Evolutionary conservation across 1,284 basidiomycete genomes (phyloP), one percentile per base, ranked within the genome.

Genomic region (Gymnopus androsaceus): DNA sequence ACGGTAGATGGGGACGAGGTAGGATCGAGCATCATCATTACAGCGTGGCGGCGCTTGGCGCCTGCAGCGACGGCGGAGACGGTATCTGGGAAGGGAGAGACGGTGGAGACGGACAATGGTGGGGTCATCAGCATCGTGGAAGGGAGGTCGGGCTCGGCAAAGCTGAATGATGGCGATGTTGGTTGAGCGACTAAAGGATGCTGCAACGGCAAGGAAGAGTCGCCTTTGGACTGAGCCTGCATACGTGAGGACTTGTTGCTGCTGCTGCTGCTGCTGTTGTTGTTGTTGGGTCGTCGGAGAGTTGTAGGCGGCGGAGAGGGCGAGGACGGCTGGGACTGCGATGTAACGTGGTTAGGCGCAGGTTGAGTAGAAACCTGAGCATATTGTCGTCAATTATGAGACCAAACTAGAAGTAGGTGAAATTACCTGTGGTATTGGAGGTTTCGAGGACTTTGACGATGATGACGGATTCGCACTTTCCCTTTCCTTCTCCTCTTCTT

Each of bases 401-500:
- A 54, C 42, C 38, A 50, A 45, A 59, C 59, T 33, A 61, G 49
- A 40, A 46, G 17, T 37, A 19, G 23, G 19, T 34, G 15, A 48
- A 69, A 67, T 56, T 63, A 73, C 72, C 34, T 64, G 58, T 19
- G 37, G 19, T 15, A 12, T 38, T 3, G 48, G 7, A 17, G 48
- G 9, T 30, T 50, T 50, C 7, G 48, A 50, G 7, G 11, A 21
- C 11, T 34, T 7, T 25, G n/a, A 1, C 15, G 34, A 4, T n/a
- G 34, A 17, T 31, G 40, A 51, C 15, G 54, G 25, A 15, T 40
- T 30, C 63, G 59, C 78, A 60, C 70, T 73, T 59, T 81, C 81
- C 61, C 74, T 77, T 62, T 84, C 81, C 51, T 75, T 72, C 57
- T 88, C 86, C 60, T 89, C 85, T 54, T 89, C 88, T 65, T 90